Percentiles rank a stretch among this genome's conserved stretches.
Conservation (phyloP, 306 rosid genomes). For the Morella rubra region DNA sequence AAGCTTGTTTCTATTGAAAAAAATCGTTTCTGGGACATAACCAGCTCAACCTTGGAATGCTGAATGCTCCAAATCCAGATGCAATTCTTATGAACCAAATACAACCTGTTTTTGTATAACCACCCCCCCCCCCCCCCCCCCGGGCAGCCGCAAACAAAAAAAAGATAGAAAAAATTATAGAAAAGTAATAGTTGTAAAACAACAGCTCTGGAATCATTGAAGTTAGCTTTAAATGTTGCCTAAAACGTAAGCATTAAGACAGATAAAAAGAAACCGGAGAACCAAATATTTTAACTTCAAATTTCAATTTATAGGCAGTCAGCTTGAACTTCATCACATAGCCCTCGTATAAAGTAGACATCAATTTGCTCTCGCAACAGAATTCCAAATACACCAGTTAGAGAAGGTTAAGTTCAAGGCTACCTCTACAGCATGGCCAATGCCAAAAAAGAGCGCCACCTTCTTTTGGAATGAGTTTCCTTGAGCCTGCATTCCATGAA, state of each 20-base stretch:
- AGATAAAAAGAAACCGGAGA: slow-evolving; percentile 4
- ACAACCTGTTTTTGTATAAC: too few relatives aligned
- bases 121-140: too few relatives aligned
- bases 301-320: slow-evolving; percentile 13
- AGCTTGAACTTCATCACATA: slow-evolving; percentile 13
- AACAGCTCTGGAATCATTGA: neutral
- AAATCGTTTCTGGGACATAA: too few relatives aligned
- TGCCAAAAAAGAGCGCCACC: slow-evolving; percentile 69
- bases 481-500: slow-evolving; percentile 61
- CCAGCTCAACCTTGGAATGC: neutral
- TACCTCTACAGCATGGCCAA: slow-evolving; percentile 89
- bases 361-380: slow-evolving; percentile 18
- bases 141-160: too few relatives aligned
- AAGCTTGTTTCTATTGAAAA: too few relatives aligned
- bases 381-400: slow-evolving; percentile 7
- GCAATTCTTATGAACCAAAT: neutral
- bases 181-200: too few relatives aligned
- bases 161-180: too few relatives aligned
- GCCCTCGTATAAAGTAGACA: slow-evolving; percentile 9
- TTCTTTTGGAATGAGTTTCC: slow-evolving; percentile 99
- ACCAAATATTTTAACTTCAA: neutral
- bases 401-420: slow-evolving; percentile 18
- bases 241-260: slow-evolving; percentile 2
- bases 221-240: neutral
- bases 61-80: neutral